phyloP scores from a whole-genome alignment of 345 rosid genomes.

The Erysimum cheiranthoides region DNA sequence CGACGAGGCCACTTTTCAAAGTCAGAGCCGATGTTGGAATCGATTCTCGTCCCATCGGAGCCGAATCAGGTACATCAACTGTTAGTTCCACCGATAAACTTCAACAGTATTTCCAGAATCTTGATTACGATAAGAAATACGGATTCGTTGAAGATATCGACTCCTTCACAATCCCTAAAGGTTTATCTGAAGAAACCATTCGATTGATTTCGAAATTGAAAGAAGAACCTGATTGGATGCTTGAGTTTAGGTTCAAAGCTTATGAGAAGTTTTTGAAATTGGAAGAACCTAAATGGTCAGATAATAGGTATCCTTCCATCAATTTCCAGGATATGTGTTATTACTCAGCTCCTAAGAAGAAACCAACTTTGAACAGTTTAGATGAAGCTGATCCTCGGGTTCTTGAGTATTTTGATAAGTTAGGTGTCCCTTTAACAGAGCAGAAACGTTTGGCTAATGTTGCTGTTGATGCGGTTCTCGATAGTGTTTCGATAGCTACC shows the following conservation, averaged over 20 bases:
- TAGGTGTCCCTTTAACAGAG: slow-evolving; percentile 77
- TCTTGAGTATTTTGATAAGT: slow-evolving; percentile 71
- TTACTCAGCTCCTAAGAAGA: slow-evolving; percentile 90
- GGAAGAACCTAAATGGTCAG: slow-evolving; percentile 89
- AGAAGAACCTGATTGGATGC: slow-evolving; percentile 94
- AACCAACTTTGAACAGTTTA: slow-evolving; percentile 74
- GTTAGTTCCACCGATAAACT: slow-evolving; percentile 66
- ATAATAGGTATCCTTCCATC: slow-evolving; percentile 69
- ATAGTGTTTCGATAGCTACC: slow-evolving; percentile 89
- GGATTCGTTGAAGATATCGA: slow-evolving; percentile 83
- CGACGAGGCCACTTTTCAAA: slow-evolving; percentile 31
- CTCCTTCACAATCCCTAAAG: slow-evolving; percentile 81
- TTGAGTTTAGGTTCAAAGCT: slow-evolving; percentile 74
- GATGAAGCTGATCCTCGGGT: slow-evolving; percentile 93
- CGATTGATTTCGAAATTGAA: slow-evolving; percentile 68
- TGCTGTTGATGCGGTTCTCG: slow-evolving; percentile 92
- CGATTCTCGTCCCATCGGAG: slow-evolving; percentile 48
- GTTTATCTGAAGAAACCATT: slow-evolving; percentile 75
- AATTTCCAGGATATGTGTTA: slow-evolving; percentile 87
- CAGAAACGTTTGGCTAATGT: slow-evolving; percentile 83
- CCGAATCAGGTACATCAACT: slow-evolving; percentile 55
- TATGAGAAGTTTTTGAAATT: slow-evolving; percentile 71
- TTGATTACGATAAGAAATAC: slow-evolving; percentile 71
- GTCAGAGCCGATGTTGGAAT: slow-evolving; percentile 58
- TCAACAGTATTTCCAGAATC: slow-evolving; percentile 67